Conservation (phyloP, 306 rosid genomes). For the Phaseolus lunatus region DNA sequence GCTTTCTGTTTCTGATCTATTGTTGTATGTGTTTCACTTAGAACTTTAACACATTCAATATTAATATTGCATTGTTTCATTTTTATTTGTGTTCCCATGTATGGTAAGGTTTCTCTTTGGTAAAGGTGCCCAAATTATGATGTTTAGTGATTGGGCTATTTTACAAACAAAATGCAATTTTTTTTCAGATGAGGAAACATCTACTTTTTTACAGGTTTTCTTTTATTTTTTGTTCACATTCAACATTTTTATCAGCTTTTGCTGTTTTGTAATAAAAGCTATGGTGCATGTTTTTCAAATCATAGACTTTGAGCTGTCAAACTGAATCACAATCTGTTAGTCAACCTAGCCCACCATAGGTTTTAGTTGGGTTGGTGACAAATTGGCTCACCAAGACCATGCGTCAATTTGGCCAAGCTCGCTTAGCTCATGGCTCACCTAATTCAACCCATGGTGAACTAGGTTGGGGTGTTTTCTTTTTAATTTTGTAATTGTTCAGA, state of each 20-base stretch:
- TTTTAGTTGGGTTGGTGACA: too few species aligned
- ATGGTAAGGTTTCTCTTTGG: not conserved
- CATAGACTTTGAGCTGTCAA: not conserved
- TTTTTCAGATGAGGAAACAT: not conserved
- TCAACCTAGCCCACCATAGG: too few species aligned
- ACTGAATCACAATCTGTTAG: too few species aligned
- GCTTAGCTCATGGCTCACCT: too few species aligned
- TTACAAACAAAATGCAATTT: slow-evolving; percentile 6
- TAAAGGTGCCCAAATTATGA: slow-evolving; percentile 10
- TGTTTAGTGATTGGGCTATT: not conserved
- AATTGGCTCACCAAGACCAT: too few species aligned
- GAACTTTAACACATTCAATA: not conserved
- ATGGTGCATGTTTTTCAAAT: slow-evolving; percentile 20
- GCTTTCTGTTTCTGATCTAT: not conserved
- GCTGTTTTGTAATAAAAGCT: not conserved
- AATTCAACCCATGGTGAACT: not conserved
- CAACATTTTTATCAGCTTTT: not conserved
- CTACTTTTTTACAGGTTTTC: slow-evolving; percentile 32
- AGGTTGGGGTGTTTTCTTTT: not conserved
- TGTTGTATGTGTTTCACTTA: not conserved
- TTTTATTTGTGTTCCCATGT: not conserved
- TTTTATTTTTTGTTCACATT: slow-evolving; percentile 26
- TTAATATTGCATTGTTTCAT: not conserved
- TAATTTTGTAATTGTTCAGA: not conserved
- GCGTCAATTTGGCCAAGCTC: too few species aligned